phyloP scores from a whole-genome alignment of 2,329 filamentous ascomycete species.

The Alternaria alternata region DNA sequence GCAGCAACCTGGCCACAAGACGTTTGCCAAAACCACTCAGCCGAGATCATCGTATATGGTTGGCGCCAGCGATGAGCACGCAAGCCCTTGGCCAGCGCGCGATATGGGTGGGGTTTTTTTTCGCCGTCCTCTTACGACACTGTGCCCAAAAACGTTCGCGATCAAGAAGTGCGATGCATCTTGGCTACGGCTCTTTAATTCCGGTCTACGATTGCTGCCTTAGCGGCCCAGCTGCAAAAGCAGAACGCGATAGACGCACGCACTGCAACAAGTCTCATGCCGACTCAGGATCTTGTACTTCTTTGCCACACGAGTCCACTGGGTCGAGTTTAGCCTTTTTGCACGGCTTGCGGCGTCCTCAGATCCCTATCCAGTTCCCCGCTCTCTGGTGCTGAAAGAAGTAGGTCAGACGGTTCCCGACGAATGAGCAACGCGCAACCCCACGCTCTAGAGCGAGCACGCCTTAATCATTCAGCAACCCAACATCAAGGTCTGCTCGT shows the following conservation, averaged over 20 bases:
- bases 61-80: slow-evolving; percentile 21
- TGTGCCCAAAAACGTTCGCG: slow-evolving; percentile 5
- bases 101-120: slow-evolving; percentile 12
- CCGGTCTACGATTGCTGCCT: slow-evolving; percentile 9
- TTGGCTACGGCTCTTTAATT: slow-evolving; percentile 15
- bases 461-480: slow-evolving; percentile 25
- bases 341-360: slow-evolving; percentile 25
- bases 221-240: slow-evolving; percentile 11
- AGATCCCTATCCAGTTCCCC: slow-evolving; percentile 18
- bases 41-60: slow-evolving; percentile 20
- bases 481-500: slow-evolving; percentile 37
- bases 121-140: slow-evolving; percentile 7
- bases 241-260: slow-evolving; percentile 19
- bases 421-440: slow-evolving; percentile 16
- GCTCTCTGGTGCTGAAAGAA: slow-evolving; percentile 25
- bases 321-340: slow-evolving; percentile 40
- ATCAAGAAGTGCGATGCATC: slow-evolving; percentile 6
- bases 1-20: slow-evolving; percentile 23
- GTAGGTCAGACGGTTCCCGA: slow-evolving; percentile 36
- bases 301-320: slow-evolving; percentile 20
- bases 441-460: slow-evolving; percentile 20
- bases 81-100: slow-evolving; percentile 22
- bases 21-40: slow-evolving; percentile 17
- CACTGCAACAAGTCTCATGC: slow-evolving; percentile 16
- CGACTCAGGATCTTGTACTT: slow-evolving; percentile 16